A percentile compares a stretch with the other conserved stretches of the same genome.
Conservation (phyloP, 768 basidiomycete species). For the Strobilomyces echinocephalus region DNA sequence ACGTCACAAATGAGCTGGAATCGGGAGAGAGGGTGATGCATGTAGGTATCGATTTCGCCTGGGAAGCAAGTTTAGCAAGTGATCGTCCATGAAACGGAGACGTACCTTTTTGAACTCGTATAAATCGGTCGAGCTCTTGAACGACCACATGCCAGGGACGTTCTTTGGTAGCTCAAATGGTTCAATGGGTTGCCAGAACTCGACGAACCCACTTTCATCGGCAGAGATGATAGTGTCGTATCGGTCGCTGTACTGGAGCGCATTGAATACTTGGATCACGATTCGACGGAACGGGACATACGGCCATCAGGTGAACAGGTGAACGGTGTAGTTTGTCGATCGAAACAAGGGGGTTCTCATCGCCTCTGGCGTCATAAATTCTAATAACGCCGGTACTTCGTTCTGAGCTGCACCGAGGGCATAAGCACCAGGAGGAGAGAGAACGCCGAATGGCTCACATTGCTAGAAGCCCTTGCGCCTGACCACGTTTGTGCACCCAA, state of each 20-base stretch:
- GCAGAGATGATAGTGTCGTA: constrained; percentile 92
- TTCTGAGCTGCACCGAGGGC: constrained; percentile 61
- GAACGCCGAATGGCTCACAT: constrained; percentile 52
- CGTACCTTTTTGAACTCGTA: constrained; percentile 97
- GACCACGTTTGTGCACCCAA: constrained; percentile 90
- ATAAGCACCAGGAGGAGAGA: constrained; percentile 5
- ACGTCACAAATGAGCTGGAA: constrained; percentile 84
- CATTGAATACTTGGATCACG: not conserved
- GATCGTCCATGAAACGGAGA: not conserved
- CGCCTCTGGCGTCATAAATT: constrained; percentile 90
- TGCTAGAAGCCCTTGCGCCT: constrained; percentile 84
- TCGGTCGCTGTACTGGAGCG: constrained; percentile 74
- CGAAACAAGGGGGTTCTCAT: constrained; percentile 69
- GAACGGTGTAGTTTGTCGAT: constrained; percentile 77
- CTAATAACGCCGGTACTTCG: constrained; percentile 66
- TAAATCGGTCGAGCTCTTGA: constrained; percentile 86
- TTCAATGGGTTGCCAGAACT: constrained; percentile 92
- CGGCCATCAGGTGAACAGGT: constrained; percentile 89
- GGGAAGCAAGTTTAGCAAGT: not conserved
- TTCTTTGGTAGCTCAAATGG: constrained; percentile 82
- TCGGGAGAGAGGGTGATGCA: constrained; percentile 90
- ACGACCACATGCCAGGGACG: constrained; percentile 78
- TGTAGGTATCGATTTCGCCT: constrained; percentile 91
- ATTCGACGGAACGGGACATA: constrained; percentile 35
- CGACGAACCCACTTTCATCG: constrained; percentile 91